These are phyloP conservation scores for Ogataea kodamae DNA, from an alignment of 805 yeast species.

Conservation along the genomic window DNA sequence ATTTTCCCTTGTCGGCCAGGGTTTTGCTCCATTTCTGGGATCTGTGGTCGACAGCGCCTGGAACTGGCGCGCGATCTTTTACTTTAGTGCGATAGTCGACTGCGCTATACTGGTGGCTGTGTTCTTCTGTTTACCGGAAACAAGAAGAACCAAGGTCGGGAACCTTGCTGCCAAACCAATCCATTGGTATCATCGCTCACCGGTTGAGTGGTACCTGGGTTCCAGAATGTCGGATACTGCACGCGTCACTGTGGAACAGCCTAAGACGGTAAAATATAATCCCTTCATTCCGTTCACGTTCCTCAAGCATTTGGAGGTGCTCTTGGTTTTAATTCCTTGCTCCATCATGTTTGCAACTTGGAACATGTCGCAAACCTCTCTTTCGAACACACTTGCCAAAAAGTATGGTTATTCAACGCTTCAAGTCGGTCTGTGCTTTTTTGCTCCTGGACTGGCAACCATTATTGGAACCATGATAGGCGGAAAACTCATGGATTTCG, in stretches of 20 bases:
- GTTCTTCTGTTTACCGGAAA: constrained; percentile 61
- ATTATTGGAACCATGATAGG: constrained; percentile 54
- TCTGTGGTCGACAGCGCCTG: constrained; percentile 48
- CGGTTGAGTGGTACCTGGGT: constrained; percentile 36
- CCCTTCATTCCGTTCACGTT: constrained; percentile 26
- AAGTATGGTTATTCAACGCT: constrained; percentile 50
- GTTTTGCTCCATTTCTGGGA: constrained; percentile 74
- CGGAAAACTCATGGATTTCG: constrained; percentile 55
- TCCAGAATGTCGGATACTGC: constrained; percentile 33
- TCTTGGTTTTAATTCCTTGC: constrained; percentile 49
- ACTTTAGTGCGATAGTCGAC: constrained; percentile 68
- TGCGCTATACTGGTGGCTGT: constrained; percentile 39
- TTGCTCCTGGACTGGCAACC: constrained; percentile 72
- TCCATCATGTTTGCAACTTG: constrained; percentile 66
- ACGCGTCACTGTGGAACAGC: constrained; percentile 20
- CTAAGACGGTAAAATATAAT: constrained; percentile 18
- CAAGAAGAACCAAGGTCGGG: constrained; percentile 68
- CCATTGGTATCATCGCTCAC: constrained; percentile 40
- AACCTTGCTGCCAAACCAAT: constrained; percentile 64
- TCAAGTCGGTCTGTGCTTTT: constrained; percentile 65
- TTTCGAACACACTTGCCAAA: constrained; percentile 51
- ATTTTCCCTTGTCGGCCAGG: constrained; percentile 65
- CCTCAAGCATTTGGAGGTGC: constrained; percentile 29
- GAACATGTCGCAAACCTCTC: constrained; percentile 65
- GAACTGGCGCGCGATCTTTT: constrained; percentile 76